Percentiles rank a stretch among this genome's conserved stretches.
phyloP scores from a whole-genome alignment of 108 stramenopile genomes.

The Thalassiosira profunda region DNA sequence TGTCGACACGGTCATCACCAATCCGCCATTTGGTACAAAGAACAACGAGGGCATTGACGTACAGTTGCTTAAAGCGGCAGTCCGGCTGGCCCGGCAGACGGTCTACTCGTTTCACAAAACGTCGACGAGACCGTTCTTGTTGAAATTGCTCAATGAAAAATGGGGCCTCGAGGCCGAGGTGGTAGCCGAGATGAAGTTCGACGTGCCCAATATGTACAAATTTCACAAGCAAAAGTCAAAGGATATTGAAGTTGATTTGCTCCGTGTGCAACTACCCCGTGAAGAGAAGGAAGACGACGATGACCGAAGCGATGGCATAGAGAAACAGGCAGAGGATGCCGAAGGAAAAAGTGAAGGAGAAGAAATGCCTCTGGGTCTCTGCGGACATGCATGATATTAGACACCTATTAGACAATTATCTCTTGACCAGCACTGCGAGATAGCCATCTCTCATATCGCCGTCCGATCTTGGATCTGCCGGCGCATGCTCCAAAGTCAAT shows the following conservation, averaged over 20 bases:
- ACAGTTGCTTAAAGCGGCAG: conserved; percentile 71
- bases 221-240: conserved; percentile 89
- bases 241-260: conserved; percentile 95
- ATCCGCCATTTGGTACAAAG: conserved; percentile 94
- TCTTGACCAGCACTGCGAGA: conserved; percentile 43
- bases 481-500: conserved; percentile 23
- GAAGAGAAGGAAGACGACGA: conserved; percentile 13
- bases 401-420: neutral
- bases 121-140: conserved; percentile 83
- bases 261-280: conserved; percentile 70
- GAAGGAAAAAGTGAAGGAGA: conserved; percentile 25
- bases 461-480: conserved; percentile 43
- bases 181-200: conserved; percentile 95
- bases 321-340: neutral
- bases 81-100: conserved; percentile 69
- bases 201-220: conserved; percentile 93
- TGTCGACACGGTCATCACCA: conserved; percentile 85
- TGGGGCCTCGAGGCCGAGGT: conserved; percentile 83
- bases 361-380: conserved; percentile 20
- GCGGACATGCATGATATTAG: conserved; percentile 12
- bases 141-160: conserved; percentile 59
- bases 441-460: conserved; percentile 44
- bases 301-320: too few species aligned
- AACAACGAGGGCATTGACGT: conserved; percentile 91
- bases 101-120: conserved; percentile 98